Conservation (phyloP, 164 flowering plant genomes). For the Umbilicus rupestris region DNA sequence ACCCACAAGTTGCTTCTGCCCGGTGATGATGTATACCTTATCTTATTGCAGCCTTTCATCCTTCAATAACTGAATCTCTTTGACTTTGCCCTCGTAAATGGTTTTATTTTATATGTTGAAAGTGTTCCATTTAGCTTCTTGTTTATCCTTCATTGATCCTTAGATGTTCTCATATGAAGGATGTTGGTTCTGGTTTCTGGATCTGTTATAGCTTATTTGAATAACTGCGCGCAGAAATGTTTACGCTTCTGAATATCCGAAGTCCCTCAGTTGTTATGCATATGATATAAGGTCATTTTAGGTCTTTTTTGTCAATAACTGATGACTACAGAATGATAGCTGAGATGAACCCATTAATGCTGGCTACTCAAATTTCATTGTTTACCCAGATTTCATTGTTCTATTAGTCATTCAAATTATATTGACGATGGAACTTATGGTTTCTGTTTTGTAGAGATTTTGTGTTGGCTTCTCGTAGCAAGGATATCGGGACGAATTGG, state of each 20-base stretch:
- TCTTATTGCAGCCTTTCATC: too few species aligned
- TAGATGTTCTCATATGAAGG: background rate
- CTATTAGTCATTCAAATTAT: background rate
- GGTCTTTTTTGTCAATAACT: background rate
- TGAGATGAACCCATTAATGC: background rate
- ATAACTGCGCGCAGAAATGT: background rate
- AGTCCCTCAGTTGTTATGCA: background rate
- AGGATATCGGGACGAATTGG: constrained; percentile 67
- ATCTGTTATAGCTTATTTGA: background rate
- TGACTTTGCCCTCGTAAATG: background rate
- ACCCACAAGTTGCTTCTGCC: background rate
- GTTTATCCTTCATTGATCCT: background rate
- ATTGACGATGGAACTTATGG: background rate
- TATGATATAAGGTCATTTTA: background rate
- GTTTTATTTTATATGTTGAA: background rate
- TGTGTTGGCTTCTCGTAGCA: constrained; percentile 51
- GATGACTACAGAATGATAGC: background rate
- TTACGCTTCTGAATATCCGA: background rate
- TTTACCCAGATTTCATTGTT: background rate
- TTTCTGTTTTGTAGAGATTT: constrained; percentile 56
- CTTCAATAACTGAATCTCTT: too few species aligned
- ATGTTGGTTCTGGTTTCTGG: background rate
- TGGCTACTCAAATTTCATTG: background rate
- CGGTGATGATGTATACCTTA: background rate
- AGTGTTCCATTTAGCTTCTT: background rate